Base-by-base conservation (phyloP, 352 stramenopile species). In the Phytophthora sojae region DNA sequence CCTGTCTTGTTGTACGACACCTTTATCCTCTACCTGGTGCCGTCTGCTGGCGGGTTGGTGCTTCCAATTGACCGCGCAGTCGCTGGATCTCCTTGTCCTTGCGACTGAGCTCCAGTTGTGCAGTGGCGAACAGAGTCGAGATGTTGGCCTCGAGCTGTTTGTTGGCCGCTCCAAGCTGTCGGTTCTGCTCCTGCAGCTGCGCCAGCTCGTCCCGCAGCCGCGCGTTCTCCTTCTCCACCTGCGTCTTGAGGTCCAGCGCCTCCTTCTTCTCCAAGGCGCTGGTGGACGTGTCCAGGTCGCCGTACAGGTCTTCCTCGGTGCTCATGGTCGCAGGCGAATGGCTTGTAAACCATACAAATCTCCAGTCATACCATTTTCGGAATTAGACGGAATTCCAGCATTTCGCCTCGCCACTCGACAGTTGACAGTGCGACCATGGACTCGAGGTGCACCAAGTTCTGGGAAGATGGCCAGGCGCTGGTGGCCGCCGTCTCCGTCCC, bases 1-100 rank as follows among this genome's bases (percentile, higher is more conserved):
- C 17, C 5, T 57, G 21, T 29, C 11, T 21, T 44, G 25, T 55
- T 64, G 29, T 42, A 39, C 21, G 23, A 19, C 14, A 0, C 2
- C 3, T 56, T 69, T n/a, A 63, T 53, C 49, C 35, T 65, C 26
- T 35, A 30, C 26, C 26, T 57, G 55, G 26, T 56, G 25, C 6
- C 37, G 14, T 37, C 8, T 57, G 23, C 25, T 45, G 26, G 15
- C 25, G 37, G 14, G 62, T 49, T 14, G 58, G 57, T 14, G 23
- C 53, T 50, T 86, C 73, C 17, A 93, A 61, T 47, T 72, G 75
- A 25, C 83, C 79, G 21, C 88, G 82, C 25, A 96, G 73, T 0
- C 81, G 77, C 65, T 87, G 77, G 64, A 96, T 94, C 64, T 94
- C 83, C 32, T 84, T 88, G 58, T 93, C 85, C 67, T 96, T 96